These are phyloP conservation scores for Apocynum venetum DNA, from an alignment of 257 asterid genomes.

Conservation along the genomic window DNA sequence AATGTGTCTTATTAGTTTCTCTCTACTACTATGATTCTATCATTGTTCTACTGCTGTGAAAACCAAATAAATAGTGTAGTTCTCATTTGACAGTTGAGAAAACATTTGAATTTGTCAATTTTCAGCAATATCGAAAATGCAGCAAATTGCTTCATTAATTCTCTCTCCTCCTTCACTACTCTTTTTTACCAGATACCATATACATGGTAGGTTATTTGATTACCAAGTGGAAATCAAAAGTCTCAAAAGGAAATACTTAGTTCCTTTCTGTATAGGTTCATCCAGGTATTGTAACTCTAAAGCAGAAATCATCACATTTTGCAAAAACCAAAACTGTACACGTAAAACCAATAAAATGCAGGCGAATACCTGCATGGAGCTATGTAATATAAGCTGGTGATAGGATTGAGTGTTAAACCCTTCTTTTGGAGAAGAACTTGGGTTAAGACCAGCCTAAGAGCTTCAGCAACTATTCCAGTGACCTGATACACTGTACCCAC, in stretches of 20 bases:
- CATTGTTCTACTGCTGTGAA: background rate
- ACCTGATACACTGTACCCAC: constrained; percentile 98
- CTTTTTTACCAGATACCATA: background rate
- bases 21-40: background rate
- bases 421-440: constrained; percentile 96
- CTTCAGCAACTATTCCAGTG: constrained; percentile 96
- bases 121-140: background rate
- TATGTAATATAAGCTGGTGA: constrained; percentile 94
- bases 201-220: background rate
- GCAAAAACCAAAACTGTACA: background rate
- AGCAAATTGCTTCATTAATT: background rate
- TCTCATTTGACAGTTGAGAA: background rate
- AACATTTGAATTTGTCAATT: background rate
- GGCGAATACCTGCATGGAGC: constrained; percentile 95
- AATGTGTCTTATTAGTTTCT: background rate
- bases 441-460: constrained; percentile 92
- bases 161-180: background rate
- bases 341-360: background rate
- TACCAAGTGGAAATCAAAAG: background rate
- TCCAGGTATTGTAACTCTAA: background rate
- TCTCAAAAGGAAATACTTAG: background rate
- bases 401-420: constrained; percentile 88
- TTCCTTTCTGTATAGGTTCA: background rate
- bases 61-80: background rate
- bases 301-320: background rate